A percentile compares a stretch with the other conserved stretches of the same genome.
Conservation (phyloP, 768 basidiomycete genomes). For the Terana coerulea region DNA sequence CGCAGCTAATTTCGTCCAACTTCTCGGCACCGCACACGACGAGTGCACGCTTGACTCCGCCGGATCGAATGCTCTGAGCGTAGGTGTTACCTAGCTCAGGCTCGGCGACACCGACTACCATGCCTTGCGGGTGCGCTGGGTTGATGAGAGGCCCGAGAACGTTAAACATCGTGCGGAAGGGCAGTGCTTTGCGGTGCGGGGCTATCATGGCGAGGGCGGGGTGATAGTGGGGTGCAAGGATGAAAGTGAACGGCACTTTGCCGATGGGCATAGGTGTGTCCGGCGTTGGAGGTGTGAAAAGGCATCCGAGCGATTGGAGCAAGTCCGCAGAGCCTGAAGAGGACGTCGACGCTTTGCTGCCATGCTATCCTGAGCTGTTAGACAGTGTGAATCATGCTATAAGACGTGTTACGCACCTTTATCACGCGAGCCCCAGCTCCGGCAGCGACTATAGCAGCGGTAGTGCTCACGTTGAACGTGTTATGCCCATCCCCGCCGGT, state of each 20-base stretch:
- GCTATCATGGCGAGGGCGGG: constrained; percentile 78
- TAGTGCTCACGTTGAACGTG: constrained; percentile 95
- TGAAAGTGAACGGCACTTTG: constrained; percentile 81
- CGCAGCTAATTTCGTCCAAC: constrained; percentile 94
- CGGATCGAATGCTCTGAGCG: constrained; percentile 65
- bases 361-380: constrained; percentile 57
- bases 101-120: constrained; percentile 90
- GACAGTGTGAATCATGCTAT: neutral
- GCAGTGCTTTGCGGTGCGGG: constrained; percentile 80
- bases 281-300: constrained; percentile 62
- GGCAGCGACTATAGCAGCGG: constrained; percentile 90
- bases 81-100: constrained; percentile 79
- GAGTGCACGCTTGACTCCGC: constrained; percentile 77
- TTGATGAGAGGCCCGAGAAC: constrained; percentile 92
- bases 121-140: constrained; percentile 79
- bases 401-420: constrained; percentile 55
- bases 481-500: constrained; percentile 96
- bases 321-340: constrained; percentile 94
- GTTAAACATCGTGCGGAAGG: constrained; percentile 97
- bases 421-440: constrained; percentile 91
- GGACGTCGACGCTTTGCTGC: constrained; percentile 86
- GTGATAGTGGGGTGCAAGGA: constrained; percentile 93
- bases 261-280: constrained; percentile 54
- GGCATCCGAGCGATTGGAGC: constrained; percentile 77
- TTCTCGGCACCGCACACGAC: constrained; percentile 93